These are phyloP conservation scores for Podospora australis DNA, from an alignment of 495 filamentous ascomycete species.

Conservation along the genomic window DNA sequence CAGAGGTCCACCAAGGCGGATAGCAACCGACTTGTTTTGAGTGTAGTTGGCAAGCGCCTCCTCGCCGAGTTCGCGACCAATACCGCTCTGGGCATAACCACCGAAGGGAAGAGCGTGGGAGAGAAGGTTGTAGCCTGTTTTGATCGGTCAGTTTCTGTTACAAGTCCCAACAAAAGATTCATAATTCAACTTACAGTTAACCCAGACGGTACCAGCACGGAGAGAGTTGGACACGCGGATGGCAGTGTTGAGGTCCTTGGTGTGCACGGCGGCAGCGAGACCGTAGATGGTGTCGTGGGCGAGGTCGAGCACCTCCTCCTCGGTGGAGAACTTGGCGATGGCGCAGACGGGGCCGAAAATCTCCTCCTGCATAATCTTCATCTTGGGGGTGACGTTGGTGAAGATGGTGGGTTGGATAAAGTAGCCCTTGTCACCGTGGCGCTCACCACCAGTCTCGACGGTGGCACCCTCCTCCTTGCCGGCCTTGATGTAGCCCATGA, in stretches of 20 bases:
- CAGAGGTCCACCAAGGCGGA: constrained; percentile 18
- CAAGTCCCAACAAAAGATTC: background rate
- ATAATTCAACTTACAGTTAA: constrained; percentile 69
- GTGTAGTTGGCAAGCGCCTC: constrained; percentile 90
- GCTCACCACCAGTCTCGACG: constrained; percentile 77
- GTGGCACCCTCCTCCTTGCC: constrained; percentile 86
- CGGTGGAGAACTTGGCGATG: constrained; percentile 87
- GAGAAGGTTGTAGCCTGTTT: constrained; percentile 64
- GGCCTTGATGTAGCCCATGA: constrained; percentile 94
- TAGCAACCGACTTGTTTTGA: constrained; percentile 59
- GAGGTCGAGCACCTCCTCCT: constrained; percentile 74
- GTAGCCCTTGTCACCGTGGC: constrained; percentile 85
- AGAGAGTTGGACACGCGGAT: constrained; percentile 79
- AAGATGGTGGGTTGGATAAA: constrained; percentile 99
- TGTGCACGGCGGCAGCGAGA: constrained; percentile 89
- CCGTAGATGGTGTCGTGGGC: constrained; percentile 83
- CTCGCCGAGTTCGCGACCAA: constrained; percentile 92
- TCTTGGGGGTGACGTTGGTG: constrained; percentile 76
- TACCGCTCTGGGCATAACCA: constrained; percentile 88
- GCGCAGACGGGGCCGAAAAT: constrained; percentile 95
- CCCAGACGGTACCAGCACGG: constrained; percentile 89
- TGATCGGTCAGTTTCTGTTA: too few species aligned
- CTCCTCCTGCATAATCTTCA: constrained; percentile 99
- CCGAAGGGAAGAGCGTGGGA: constrained; percentile 75
- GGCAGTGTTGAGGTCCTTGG: constrained; percentile 85